Conservation (phyloP, 1,284 basidiomycete genomes). For the Garcileccinum viscosum region DNA sequence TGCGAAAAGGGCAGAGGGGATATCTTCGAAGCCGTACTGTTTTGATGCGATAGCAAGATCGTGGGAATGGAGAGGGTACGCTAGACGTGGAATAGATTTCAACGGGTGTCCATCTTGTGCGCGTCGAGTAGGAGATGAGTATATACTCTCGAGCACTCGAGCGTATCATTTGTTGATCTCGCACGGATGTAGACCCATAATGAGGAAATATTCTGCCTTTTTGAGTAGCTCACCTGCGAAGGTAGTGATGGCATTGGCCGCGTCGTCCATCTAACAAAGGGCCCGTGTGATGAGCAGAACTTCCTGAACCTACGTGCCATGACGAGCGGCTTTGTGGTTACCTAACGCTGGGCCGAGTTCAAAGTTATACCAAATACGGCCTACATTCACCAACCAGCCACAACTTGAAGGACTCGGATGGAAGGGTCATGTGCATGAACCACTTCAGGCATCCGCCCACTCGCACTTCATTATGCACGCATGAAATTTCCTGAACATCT, state of each 20-base stretch:
- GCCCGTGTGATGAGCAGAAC: not conserved
- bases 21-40: conserved; percentile 93
- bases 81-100: conserved; percentile 70
- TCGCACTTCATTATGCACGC: no score
- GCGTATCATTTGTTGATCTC: conserved; percentile 93
- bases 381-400: no score
- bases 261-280: conserved; percentile 87
- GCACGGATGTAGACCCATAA: conserved; percentile 97
- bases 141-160: conserved; percentile 90
- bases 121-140: not conserved
- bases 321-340: conserved; percentile 95
- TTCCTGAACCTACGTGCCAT: conserved; percentile 98
- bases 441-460: no score
- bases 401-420: no score
- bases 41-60: conserved; percentile 91
- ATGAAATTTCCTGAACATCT: not conserved
- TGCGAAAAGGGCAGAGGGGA: conserved; percentile 84
- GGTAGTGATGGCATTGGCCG: conserved; percentile 95
- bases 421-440: no score
- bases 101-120: conserved; percentile 14
- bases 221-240: conserved; percentile 95
- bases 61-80: conserved; percentile 82
- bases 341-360: no score
- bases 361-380: no score
- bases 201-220: conserved; percentile 89